These are phyloP conservation scores for Venturia effusa DNA, from an alignment of 2,329 filamentous ascomycete genomes.

Conservation along the genomic window DNA sequence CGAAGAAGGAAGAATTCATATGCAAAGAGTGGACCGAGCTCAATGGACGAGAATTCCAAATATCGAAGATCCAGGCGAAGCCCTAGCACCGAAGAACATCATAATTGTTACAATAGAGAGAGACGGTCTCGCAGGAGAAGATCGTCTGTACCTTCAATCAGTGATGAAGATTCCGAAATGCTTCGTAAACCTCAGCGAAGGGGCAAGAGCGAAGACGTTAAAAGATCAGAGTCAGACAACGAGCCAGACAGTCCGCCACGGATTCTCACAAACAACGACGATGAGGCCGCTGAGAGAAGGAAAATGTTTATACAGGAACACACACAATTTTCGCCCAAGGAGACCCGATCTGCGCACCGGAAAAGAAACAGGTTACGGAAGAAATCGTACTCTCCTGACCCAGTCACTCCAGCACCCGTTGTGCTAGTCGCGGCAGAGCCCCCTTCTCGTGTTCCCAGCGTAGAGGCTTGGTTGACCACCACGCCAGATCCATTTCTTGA, in stretches of 20 bases:
- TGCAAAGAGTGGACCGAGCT: not conserved
- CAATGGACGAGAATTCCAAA: not conserved
- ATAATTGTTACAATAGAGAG: not conserved
- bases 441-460: constrained; percentile 2
- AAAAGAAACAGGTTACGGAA: not conserved
- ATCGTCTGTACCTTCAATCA: not conserved
- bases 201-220: not conserved
- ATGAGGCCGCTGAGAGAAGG: constrained; percentile 7
- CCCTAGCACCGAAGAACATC: not conserved
- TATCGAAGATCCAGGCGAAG: not conserved
- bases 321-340: not conserved
- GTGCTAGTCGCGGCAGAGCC: not conserved
- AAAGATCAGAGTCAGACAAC: not conserved
- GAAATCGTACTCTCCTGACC: not conserved
- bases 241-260: constrained; percentile 6
- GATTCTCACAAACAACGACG: constrained; percentile 5
- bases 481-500: constrained; percentile 46
- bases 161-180: not conserved
- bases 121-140: not conserved
- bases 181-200: not conserved
- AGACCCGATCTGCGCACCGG: constrained; percentile 2
- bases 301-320: constrained; percentile 3
- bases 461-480: constrained; percentile 51
- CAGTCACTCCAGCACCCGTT: not conserved
- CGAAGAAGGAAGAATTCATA: not conserved